Percentiles rank a stretch among this genome's conserved stretches.
These are phyloP conservation scores for Pichia sp. DNA, from an alignment of 1,139 yeast genomes.

Conservation along the genomic window DNA sequence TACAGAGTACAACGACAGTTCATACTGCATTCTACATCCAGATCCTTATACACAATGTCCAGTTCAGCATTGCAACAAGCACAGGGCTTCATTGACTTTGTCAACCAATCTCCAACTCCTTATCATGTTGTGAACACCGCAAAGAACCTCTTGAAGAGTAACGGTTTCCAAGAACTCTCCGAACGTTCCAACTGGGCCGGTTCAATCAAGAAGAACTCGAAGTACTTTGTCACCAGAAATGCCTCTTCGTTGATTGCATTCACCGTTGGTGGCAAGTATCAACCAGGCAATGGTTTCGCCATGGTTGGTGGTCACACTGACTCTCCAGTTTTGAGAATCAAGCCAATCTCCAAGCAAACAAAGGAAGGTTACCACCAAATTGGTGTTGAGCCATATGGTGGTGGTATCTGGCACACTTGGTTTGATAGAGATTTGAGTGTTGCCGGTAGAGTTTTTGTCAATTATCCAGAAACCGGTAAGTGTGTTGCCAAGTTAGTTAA, in stretches of 20 bases:
- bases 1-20: background rate
- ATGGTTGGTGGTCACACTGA: slow-evolving; percentile 96
- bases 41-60: slow-evolving; percentile 8
- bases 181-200: slow-evolving; percentile 81
- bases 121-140: slow-evolving; percentile 84
- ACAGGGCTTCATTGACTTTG: slow-evolving; percentile 67
- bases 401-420: slow-evolving; percentile 91
- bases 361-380: slow-evolving; percentile 82
- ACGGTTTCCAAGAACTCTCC: slow-evolving; percentile 72
- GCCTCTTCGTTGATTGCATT: slow-evolving; percentile 88
- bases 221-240: slow-evolving; percentile 82
- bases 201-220: slow-evolving; percentile 51
- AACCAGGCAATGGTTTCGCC: slow-evolving; percentile 81
- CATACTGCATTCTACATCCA: background rate
- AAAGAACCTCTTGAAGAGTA: slow-evolving; percentile 47
- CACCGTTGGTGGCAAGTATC: slow-evolving; percentile 70
- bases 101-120: slow-evolving; percentile 90
- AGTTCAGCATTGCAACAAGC: slow-evolving; percentile 37
- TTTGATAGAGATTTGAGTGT: slow-evolving; percentile 90
- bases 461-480: slow-evolving; percentile 45
- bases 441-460: slow-evolving; percentile 87
- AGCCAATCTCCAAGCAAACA: slow-evolving; percentile 78
- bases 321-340: slow-evolving; percentile 87
- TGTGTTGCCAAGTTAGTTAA: slow-evolving; percentile 69
- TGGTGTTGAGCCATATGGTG: slow-evolving; percentile 95